phyloP scores from a whole-genome alignment of 2,329 filamentous ascomycete species.

The Stenocarpella maydis region DNA sequence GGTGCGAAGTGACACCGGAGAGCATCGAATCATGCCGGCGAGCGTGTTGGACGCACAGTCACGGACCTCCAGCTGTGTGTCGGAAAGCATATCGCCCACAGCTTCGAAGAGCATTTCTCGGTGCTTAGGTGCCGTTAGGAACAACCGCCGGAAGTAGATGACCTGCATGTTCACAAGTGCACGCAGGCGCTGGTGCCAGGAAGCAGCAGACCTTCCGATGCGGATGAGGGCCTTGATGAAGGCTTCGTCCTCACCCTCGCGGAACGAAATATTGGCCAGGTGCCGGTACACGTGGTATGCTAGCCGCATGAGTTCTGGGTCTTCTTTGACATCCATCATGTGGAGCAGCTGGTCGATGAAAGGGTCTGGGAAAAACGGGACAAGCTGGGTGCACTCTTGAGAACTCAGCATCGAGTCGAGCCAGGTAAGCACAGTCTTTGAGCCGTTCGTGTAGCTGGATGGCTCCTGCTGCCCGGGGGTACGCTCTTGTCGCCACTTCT shows the following conservation, averaged over 20 bases:
- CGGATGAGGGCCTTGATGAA: constrained; percentile 89
- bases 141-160: constrained; percentile 95
- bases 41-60: constrained; percentile 91
- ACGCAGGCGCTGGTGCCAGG: constrained; percentile 95
- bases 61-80: constrained; percentile 91
- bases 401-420: constrained; percentile 90
- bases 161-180: constrained; percentile 99
- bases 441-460: constrained; percentile 92
- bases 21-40: constrained; percentile 98
- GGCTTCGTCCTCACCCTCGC: constrained; percentile 80
- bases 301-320: constrained; percentile 91
- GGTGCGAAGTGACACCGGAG: constrained; percentile 79
- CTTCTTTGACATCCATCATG: constrained; percentile 99
- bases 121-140: constrained; percentile 79
- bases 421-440: constrained; percentile 96
- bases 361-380: constrained; percentile 87
- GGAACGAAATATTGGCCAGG: constrained; percentile 92
- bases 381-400: constrained; percentile 89
- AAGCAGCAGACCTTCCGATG: constrained; percentile 83
- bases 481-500: constrained; percentile 87
- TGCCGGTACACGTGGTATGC: constrained; percentile 98
- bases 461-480: constrained; percentile 89
- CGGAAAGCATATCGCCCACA: constrained; percentile 94
- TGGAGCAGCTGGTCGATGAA: constrained; percentile 94
- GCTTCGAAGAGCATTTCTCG: constrained; percentile 86